Conservation (phyloP, 140 eudicot genomes). For the Eryngium alpinum region DNA sequence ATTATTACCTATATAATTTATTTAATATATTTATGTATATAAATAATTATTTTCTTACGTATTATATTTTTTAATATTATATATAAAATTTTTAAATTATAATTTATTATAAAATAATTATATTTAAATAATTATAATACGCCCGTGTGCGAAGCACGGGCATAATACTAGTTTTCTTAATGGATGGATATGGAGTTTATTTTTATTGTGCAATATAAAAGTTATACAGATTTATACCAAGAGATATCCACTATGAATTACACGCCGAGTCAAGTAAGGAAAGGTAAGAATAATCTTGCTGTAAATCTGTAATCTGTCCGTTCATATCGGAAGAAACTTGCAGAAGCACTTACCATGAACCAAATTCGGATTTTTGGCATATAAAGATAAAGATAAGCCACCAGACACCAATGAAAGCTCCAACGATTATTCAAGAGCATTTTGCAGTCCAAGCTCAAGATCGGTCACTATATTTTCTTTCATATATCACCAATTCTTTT, state of each 20-base stretch:
- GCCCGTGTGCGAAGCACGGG: no score
- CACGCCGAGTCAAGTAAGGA: slow-evolving; percentile 69
- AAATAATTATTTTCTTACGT: no score
- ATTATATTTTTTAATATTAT: no score
- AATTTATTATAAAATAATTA: no score
- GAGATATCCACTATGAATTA: slow-evolving; percentile 84
- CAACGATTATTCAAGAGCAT: slow-evolving; percentile 35
- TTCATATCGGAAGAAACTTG: slow-evolving; percentile 81
- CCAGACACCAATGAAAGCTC: slow-evolving; percentile 56
- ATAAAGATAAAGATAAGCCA: slow-evolving; percentile 96
- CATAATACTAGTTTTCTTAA: no score
- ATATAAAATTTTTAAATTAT: no score
- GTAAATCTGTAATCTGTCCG: slow-evolving; percentile 42
- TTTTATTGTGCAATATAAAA: no score
- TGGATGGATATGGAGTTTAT: no score
- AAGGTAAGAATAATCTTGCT: slow-evolving; percentile 78
- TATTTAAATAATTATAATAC: no score
- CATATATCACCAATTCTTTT: no score
- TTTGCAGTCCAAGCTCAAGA: slow-evolving; percentile 55
- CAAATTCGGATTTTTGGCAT: slow-evolving; percentile 76
- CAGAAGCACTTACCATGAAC: slow-evolving; percentile 75
- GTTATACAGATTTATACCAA: slow-evolving; percentile 96
- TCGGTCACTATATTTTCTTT: slow-evolving; percentile 50
- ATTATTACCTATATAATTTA: no score
- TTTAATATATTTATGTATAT: no score